Base-by-base conservation (phyloP, 2,329 filamentous ascomycete genomes). In the Ophiosphaerella narmari region DNA sequence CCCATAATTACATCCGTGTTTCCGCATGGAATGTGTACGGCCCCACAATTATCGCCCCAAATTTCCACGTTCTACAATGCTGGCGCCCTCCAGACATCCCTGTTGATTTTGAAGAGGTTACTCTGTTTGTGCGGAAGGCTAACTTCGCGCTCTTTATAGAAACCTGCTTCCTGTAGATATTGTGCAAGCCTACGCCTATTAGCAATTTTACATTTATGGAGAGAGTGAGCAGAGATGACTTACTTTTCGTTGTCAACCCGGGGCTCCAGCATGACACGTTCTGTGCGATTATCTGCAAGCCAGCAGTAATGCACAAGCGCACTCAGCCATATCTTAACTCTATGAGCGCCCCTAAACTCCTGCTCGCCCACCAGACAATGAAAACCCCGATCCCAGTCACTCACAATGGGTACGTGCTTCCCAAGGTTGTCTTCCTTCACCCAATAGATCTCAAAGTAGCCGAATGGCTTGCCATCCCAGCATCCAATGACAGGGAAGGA, bases 401-500 rank as follows among this genome's bases (percentile, higher is more conserved):
- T 84, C 0, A 86, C 84, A 3, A 83, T 81, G 18, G 81, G 81
- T 0, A 95, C 74, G 57, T 90, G 80, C 40, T 80, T 82, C 0
- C 90, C 91, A 1, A 99, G 72, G 0, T 80, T 77, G 66, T 97
- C 94, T 70, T 99, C 94, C 66, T 96, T 96, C 3, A 94, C 91
- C 93, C 94, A 99, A 76, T 99, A 99, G 31, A 99, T 82, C 77
- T 99, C 94, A 69, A 99, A 97, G 71, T 95, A 99, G 0, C 91
- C 94, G 75, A 97, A 99, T 0, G 93, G 93, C 52, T 93, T 88
- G 9, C 91, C 92, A 62, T 97, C 91, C 90, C 93, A 99, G 69
- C 91, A 87, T 1, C 90, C 94, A 53, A 97, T 93, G 0, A 87
- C 91, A 0, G 94, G 94, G 72, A 97, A 96, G 7, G 87, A 91